These are phyloP conservation scores for Colletotrichum australisinense DNA, from an alignment of 2,329 filamentous ascomycete genomes.

Conservation along the genomic window DNA sequence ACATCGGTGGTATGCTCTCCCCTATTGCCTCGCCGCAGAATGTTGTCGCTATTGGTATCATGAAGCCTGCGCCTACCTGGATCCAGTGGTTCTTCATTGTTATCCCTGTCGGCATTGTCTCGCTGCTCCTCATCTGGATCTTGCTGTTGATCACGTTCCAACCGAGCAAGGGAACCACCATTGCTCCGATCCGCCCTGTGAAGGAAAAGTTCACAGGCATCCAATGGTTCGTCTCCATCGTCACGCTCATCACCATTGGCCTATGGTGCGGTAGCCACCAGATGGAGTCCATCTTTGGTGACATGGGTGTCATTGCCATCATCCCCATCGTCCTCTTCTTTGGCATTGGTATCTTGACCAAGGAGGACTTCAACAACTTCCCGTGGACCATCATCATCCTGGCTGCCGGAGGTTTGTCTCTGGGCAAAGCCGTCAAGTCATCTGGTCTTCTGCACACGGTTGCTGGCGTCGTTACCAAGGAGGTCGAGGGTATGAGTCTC, in stretches of 20 bases:
- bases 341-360: slow-evolving; percentile 93
- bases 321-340: slow-evolving; percentile 97
- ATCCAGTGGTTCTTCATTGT: slow-evolving; percentile 97
- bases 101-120: slow-evolving; percentile 91
- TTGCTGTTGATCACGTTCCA: slow-evolving; percentile 88
- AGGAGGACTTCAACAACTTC: slow-evolving; percentile 99
- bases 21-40: slow-evolving; percentile 98
- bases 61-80: slow-evolving; percentile 93
- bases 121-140: slow-evolving; percentile 88
- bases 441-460: slow-evolving; percentile 93
- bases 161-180: slow-evolving; percentile 85
- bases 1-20: slow-evolving; percentile 95
- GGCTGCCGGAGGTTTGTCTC: slow-evolving; percentile 89
- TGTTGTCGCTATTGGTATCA: slow-evolving; percentile 95
- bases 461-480: slow-evolving; percentile 78
- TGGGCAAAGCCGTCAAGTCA: slow-evolving; percentile 94
- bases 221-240: slow-evolving; percentile 91
- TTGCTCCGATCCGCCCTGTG: slow-evolving; percentile 90
- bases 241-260: slow-evolving; percentile 85
- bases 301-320: slow-evolving; percentile 98
- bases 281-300: slow-evolving; percentile 87
- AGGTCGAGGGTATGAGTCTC: slow-evolving; percentile 81
- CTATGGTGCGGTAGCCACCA: slow-evolving; percentile 95
- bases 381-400: slow-evolving; percentile 99
- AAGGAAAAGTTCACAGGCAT: slow-evolving; percentile 89